Percentiles rank a stretch among this genome's conserved stretches.
Evolutionary conservation across 2,329 filamentous ascomycete species (phyloP).

Genomic region (Arthrobotrys iridis): DNA sequence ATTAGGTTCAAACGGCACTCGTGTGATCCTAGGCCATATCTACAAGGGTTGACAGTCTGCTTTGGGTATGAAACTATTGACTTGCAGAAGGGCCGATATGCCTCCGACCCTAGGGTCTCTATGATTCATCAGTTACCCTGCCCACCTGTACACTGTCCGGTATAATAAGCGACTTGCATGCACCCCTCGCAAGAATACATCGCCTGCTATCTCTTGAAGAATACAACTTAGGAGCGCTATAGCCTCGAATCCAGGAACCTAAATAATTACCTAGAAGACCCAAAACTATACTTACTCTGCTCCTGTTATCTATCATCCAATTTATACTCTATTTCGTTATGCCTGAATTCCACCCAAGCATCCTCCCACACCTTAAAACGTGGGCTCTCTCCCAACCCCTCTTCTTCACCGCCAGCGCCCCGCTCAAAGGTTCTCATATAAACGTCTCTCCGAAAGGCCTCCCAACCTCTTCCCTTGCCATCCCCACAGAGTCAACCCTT

Average conservation of each 20-base stretch:
- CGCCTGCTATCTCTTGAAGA: no score
- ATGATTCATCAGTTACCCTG: no score
- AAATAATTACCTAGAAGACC: no score
- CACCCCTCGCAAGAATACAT: no score
- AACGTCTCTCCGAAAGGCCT: slow-evolving; percentile 81
- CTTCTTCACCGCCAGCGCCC: slow-evolving; percentile 80
- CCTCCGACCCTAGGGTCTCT: slow-evolving; percentile 35
- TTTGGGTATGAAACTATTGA: slow-evolving; percentile 25
- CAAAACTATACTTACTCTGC: no score
- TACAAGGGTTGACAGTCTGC: neutral
- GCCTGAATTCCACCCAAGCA: slow-evolving; percentile 69
- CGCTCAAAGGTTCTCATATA: slow-evolving; percentile 70
- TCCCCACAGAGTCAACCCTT: slow-evolving; percentile 64
- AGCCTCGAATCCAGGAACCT: no score
- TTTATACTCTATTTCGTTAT: no score
- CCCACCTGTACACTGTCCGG: no score
- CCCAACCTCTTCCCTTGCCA: slow-evolving; percentile 70
- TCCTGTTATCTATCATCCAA: no score
- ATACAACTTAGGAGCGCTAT: no score
- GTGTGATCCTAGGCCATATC: neutral
- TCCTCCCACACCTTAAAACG: slow-evolving; percentile 68
- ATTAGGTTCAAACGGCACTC: no score
- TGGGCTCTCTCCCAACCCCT: slow-evolving; percentile 76
- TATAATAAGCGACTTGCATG: no score
- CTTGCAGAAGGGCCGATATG: slow-evolving; percentile 11